These are phyloP conservation scores for Penicillium nordicum DNA, from an alignment of 2,329 filamentous ascomycete genomes.

Conservation along the genomic window DNA sequence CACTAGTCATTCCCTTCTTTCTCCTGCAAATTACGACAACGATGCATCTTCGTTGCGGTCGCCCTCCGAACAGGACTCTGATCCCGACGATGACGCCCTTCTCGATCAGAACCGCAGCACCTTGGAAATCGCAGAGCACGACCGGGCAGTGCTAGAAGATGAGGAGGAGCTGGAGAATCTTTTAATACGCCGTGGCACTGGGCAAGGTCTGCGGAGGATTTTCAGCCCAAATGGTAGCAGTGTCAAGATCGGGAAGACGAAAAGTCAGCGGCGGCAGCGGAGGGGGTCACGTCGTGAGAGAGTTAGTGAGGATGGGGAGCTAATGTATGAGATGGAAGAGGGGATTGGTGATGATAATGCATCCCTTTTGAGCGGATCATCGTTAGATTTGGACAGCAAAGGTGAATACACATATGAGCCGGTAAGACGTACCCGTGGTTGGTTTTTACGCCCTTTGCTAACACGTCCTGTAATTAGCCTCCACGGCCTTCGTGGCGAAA, in stretches of 20 bases:
- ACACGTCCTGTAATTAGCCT: constrained; percentile 20
- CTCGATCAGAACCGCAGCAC: constrained; percentile 64
- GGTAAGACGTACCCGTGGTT: constrained; percentile 20
- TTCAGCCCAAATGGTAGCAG: constrained; percentile 46
- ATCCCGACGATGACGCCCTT: constrained; percentile 72
- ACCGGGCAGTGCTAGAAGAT: constrained; percentile 68
- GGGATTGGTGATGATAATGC: constrained; percentile 62
- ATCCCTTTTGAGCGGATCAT: constrained; percentile 59
- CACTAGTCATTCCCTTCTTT: constrained; percentile 53
- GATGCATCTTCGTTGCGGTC: constrained; percentile 66
- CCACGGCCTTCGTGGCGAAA: constrained; percentile 29
- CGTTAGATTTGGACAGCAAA: constrained; percentile 50
- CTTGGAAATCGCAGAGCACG: constrained; percentile 65
- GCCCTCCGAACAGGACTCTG: constrained; percentile 64
- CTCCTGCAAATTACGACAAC: constrained; percentile 63
- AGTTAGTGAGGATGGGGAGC: constrained; percentile 64
- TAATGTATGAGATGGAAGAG: constrained; percentile 91
- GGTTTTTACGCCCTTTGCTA: constrained; percentile 9
- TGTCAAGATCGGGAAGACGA: constrained; percentile 48
- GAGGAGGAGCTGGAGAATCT: constrained; percentile 61
- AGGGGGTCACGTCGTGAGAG: constrained; percentile 47
- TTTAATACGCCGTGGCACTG: constrained; percentile 40
- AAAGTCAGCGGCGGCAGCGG: constrained; percentile 51
- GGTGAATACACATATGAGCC: constrained; percentile 31
- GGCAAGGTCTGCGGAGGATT: constrained; percentile 39